Evolutionary conservation across 768 basidiomycete genomes (phyloP).

Genomic region (Leccinum variicolor): DNA sequence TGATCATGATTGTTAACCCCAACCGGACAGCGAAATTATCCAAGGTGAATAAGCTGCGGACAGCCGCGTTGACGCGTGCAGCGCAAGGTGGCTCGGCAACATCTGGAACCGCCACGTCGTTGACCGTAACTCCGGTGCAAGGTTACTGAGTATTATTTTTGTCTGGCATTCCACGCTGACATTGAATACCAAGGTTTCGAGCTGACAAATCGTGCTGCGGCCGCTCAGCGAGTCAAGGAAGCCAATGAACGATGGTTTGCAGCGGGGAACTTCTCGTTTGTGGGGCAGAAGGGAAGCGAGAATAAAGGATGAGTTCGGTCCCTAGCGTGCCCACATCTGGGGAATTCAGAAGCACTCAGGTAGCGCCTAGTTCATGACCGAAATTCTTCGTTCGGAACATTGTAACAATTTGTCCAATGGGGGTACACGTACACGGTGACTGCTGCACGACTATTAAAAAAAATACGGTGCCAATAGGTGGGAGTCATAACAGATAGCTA

Average conservation of each 20-base stretch:
- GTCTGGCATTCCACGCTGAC: conserved; percentile 10
- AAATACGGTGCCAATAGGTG: conserved; percentile 17
- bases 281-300: conserved; percentile 51
- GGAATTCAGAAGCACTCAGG: background rate
- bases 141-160: conserved; percentile 35
- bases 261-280: conserved; percentile 77
- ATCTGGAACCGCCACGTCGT: conserved; percentile 86
- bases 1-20: background rate
- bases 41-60: conserved; percentile 89
- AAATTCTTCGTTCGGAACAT: conserved; percentile 2
- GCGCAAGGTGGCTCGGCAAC: conserved; percentile 51
- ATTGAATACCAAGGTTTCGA: conserved; percentile 66
- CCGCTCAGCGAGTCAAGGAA: conserved; percentile 85
- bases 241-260: conserved; percentile 98
- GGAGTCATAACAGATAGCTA: background rate
- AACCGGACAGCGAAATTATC: conserved; percentile 80
- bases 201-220: conserved; percentile 86
- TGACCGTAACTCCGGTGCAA: conserved; percentile 95
- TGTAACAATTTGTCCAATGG: conserved; percentile 5
- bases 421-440: conserved; percentile 11
- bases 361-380: background rate
- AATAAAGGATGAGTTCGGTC: conserved; percentile 19
- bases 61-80: conserved; percentile 76
- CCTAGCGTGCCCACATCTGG: background rate
- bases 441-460: conserved; percentile 11